Base-by-base conservation (phyloP, 352 stramenopile species). In the Elongisporangium senticosum region DNA sequence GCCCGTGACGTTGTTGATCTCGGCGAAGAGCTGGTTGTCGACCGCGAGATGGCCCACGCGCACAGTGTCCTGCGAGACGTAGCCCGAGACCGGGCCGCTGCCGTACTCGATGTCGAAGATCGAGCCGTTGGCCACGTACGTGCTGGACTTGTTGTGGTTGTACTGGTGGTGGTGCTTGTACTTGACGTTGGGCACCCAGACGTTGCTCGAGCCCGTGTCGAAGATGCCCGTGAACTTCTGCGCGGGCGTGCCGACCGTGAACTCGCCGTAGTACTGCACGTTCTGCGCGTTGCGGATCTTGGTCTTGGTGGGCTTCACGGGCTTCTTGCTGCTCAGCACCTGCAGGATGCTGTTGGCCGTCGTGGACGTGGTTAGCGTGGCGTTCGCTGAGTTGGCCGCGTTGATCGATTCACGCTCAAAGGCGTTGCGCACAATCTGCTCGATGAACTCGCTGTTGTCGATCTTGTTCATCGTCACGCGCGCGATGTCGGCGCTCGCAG, bases 161-260 rank as follows among this genome's bases (percentile, higher is more conserved):
- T 97, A 98, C 40, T 86, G 23, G 53, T 73, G 57, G 58, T 83
- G 70, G 24, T 33, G 24, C 24, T 33, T 79, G 69, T 89, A 95
- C 51, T 83, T 77, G 48, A 64, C 69, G 71, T 89, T 80, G 22
- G 91, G 93, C 4, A 99, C 93, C 97, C 97, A 99, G 14, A 99
- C 65, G 71, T 98, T 98, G 67, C 79, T 96, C n/a, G 83, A 97
- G 23, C 96, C 96, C 10, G 96, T 99, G 74, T 99, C 96, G 61
- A 98, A 99, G 54, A 99, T 97, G 17, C 99, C 96, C 10, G 86
- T 73, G 64, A 98, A 97, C 1, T 65, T 87, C 69, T 98, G 95
- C 0, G 76, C 71, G 43, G 96, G 96, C 43, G 78, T 96, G 13
- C 96, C 95, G 19, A 97, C 61, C 28, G 84, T 75, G 47, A 99